Conservation (phyloP, 75 land plant species). For the Cupressus sempervirens region DNA sequence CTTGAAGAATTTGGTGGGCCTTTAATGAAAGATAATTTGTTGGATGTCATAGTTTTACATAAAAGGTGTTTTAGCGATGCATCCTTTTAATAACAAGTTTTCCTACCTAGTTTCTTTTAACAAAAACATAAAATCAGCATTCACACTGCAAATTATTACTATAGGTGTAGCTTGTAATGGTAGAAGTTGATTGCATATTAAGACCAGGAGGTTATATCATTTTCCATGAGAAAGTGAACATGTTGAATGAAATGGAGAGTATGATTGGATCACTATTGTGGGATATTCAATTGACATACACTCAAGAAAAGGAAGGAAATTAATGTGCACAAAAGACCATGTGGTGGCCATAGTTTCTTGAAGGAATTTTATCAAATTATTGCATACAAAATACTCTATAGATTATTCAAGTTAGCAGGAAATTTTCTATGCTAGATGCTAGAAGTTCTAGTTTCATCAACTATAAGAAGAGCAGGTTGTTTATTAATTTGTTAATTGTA, state of each 20-base stretch:
- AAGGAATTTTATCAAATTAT: not conserved
- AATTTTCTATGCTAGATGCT: not conserved
- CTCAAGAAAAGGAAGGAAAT: conserved; percentile 45
- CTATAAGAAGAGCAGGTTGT: not conserved
- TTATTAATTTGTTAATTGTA: not conserved
- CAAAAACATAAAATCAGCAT: not conserved
- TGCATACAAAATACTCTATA: not conserved
- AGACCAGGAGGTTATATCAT: conserved; percentile 51
- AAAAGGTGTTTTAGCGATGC: not conserved
- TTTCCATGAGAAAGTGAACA: conserved; percentile 32
- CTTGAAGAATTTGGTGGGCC: too few relatives aligned
- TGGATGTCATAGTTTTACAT: not conserved
- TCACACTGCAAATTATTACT: not conserved
- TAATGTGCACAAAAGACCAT: conserved; percentile 50
- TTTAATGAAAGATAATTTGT: too few relatives aligned
- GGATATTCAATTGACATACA: conserved; percentile 37
- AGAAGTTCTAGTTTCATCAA: not conserved
- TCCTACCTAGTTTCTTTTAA: not conserved
- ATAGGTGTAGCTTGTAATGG: conserved; percentile 43
- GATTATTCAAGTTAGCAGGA: not conserved
- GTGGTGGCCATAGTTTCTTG: conserved; percentile 42
- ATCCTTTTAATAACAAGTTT: not conserved
- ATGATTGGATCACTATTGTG: conserved; percentile 35
- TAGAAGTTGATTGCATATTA: conserved; percentile 48
- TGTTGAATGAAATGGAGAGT: conserved; percentile 23